Percentiles rank a stretch among this genome's conserved stretches.
Evolutionary conservation across 768 basidiomycete genomes (phyloP).

Genomic region (Clavulina sp.): DNA sequence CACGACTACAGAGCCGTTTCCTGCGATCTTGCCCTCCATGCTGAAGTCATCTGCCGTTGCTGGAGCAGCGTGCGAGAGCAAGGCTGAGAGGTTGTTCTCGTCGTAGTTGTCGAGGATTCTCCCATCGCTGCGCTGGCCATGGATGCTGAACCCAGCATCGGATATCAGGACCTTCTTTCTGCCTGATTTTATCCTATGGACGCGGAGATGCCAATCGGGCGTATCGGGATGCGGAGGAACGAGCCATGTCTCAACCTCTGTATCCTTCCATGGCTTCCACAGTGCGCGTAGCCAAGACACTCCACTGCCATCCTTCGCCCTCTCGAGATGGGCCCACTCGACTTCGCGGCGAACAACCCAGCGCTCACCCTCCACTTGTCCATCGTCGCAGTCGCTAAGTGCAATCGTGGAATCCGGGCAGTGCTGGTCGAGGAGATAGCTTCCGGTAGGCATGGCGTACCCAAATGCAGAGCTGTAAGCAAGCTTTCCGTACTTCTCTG

Average conservation of each 20-base stretch:
- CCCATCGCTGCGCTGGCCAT: constrained; percentile 45
- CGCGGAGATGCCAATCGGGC: constrained; percentile 51
- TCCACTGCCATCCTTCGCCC: constrained; percentile 13
- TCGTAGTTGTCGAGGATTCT: constrained; percentile 34
- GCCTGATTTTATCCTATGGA: constrained; percentile 44
- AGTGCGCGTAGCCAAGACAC: constrained; percentile 40
- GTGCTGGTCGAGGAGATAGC: constrained; percentile 49
- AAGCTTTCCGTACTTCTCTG: constrained; percentile 64
- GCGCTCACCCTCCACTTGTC: constrained; percentile 50
- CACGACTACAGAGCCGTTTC: constrained; percentile 36
- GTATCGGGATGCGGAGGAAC: constrained; percentile 40
- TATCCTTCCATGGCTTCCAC: constrained; percentile 63
- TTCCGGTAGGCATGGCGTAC: constrained; percentile 54
- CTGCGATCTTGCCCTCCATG: too few species aligned
- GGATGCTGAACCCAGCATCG: constrained; percentile 55
- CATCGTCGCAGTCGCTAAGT: constrained; percentile 47
- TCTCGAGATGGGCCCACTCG: constrained; percentile 41
- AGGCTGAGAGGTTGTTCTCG: constrained; percentile 14
- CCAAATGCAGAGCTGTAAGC: constrained; percentile 65
- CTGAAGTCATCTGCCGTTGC: too few species aligned
- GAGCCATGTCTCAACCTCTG: constrained; percentile 58
- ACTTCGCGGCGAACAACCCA: constrained; percentile 55
- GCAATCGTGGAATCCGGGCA: constrained; percentile 57
- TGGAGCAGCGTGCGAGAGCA: too few species aligned
- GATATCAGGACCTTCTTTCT: constrained; percentile 36